A percentile compares a stretch with the other conserved stretches of the same genome.
Conservation (phyloP, 129 eudicot species). For the Kitagawia praeruptora region DNA sequence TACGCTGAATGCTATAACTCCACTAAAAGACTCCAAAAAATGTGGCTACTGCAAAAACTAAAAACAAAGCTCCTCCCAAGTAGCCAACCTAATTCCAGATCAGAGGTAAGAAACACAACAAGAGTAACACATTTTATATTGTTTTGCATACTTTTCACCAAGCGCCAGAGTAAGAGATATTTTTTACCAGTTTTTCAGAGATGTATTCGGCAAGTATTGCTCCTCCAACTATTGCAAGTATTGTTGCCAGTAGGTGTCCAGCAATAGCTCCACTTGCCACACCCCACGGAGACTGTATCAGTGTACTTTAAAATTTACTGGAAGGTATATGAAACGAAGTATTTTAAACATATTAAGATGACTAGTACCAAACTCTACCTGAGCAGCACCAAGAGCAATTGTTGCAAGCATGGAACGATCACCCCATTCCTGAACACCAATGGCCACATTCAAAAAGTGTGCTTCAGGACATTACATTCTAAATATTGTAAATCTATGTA, state of each 20-base stretch:
- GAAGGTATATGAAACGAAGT: neutral
- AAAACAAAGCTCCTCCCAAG: slow-evolving; percentile 71
- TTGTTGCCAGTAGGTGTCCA: slow-evolving; percentile 87
- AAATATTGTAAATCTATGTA: neutral
- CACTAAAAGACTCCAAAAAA: slow-evolving; percentile 76
- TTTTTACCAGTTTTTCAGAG: slow-evolving; percentile 78
- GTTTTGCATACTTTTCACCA: neutral
- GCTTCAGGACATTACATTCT: neutral
- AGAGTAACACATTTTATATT: neutral
- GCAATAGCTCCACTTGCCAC: slow-evolving; percentile 97
- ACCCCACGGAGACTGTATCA: slow-evolving; percentile 93
- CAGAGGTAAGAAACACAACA: neutral
- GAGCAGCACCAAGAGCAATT: slow-evolving; percentile 98
- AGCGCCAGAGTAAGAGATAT: neutral
- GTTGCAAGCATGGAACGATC: slow-evolving; percentile 99
- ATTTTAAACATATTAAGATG: neutral
- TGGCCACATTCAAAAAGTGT: neutral
- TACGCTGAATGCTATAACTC: slow-evolving; percentile 8
- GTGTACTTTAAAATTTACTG: neutral
- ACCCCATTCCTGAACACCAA: slow-evolving; percentile 82
- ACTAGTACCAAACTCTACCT: slow-evolving; percentile 42
- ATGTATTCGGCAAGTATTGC: slow-evolving; percentile 85
- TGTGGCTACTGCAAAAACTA: slow-evolving; percentile 78
- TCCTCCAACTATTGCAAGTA: slow-evolving; percentile 80
- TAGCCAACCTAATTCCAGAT: slow-evolving; percentile 67